Base-by-base conservation (phyloP, 768 basidiomycete genomes). In the Clitopilus passeckerianus region DNA sequence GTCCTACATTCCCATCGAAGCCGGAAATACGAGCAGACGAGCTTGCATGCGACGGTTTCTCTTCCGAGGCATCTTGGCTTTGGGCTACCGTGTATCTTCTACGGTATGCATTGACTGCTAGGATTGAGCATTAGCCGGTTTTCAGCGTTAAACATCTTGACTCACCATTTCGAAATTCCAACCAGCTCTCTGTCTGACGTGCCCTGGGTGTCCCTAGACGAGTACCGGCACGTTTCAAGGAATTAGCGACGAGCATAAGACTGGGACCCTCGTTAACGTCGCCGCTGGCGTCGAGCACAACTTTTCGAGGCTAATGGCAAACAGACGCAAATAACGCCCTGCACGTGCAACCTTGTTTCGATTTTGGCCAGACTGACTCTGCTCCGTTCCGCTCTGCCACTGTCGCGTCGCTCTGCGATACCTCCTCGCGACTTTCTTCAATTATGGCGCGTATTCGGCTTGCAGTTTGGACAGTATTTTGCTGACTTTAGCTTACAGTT, bases 401-500 rank as follows among this genome's bases (percentile, higher is more conserved):
- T 63, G 63, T 63, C 67, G 69, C 66, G 68, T 65, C 43, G 58
- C 57, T 59, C 67, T 55, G 61, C 65, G 62, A 30, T 53, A 56
- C 44, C 27, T 61, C 62, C 61, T 65, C 61, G 61, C 60, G 66
- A 63, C 57, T 60, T 57, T 43, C 56, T 53, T 66, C 64, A 64
- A 74, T 75, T 71, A 71, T 75, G 61, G 57, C 56, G 44, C n/a
- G 37, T 24, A 30, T 30, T 57, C 35, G n/a, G 14, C 43, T 54
- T 53, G n/a, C 16, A 15, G 7, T 41, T 23, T 55, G 22, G 22
- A 33, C 23, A 5, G 50, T 37, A 33, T 34, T 30, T 20, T 61
- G 12, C 67, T 70, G 34, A 68, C 57, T 8, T 30, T 14, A 20
- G 14, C 30, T 14, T 34, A 8, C 59, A 92, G 92, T 95, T 95